These are phyloP conservation scores for Tuber borchii DNA, from an alignment of 495 filamentous ascomycete species.

Conservation along the genomic window DNA sequence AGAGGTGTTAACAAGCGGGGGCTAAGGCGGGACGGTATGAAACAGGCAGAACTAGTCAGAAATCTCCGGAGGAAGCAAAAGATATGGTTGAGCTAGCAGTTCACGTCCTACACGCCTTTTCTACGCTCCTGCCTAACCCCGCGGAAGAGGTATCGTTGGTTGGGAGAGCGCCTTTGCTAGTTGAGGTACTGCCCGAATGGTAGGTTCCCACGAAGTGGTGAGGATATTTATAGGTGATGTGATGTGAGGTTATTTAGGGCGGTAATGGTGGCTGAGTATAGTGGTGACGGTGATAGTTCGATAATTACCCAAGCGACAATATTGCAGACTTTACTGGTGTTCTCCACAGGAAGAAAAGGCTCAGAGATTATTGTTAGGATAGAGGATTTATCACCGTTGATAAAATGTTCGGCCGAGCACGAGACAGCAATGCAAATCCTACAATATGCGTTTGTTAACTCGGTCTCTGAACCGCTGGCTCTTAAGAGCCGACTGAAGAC, in stretches of 20 bases:
- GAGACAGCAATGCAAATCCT: slow-evolving; percentile 51
- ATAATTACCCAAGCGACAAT: slow-evolving; percentile 49
- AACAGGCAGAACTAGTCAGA: slow-evolving; percentile 42
- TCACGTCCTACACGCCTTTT: slow-evolving; percentile 55
- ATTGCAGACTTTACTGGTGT: slow-evolving; percentile 51
- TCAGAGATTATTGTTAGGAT: slow-evolving; percentile 47
- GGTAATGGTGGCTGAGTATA: background rate
- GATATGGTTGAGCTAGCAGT: slow-evolving; percentile 59
- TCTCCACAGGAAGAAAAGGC: slow-evolving; percentile 43
- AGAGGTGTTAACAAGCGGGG: background rate
- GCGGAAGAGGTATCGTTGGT: slow-evolving; percentile 47
- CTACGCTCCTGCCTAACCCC: slow-evolving; percentile 48
- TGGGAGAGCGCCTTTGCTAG: slow-evolving; percentile 49
- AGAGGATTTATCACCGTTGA: slow-evolving; percentile 49
- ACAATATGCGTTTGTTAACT: slow-evolving; percentile 50
- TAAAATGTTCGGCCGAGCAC: slow-evolving; percentile 51
- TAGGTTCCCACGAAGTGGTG: slow-evolving; percentile 32
- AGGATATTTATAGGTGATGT: background rate
- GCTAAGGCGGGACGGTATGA: slow-evolving; percentile 6
- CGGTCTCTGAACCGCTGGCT: background rate
- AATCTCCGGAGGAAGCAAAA: slow-evolving; percentile 44
- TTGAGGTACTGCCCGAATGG: slow-evolving; percentile 51
- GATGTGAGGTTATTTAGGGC: background rate
- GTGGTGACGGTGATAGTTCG: slow-evolving; percentile 43
- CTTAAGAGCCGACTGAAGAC: slow-evolving; percentile 10